Evolutionary conservation across 225 moss, liverwort and hornwort genomes (phyloP).

Genomic region (Marchantia paleacea): DNA sequence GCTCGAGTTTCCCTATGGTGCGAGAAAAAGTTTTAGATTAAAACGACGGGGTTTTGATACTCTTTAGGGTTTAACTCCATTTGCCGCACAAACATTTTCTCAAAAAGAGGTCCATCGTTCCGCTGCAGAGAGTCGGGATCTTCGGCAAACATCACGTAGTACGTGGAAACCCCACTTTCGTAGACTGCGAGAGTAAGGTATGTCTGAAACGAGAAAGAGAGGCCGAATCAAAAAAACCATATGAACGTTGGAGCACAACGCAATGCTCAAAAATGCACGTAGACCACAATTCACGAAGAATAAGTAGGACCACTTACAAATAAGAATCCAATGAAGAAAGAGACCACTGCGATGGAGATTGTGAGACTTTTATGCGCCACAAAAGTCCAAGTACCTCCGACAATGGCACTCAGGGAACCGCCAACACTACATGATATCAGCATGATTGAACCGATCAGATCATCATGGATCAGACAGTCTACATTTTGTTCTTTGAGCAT

Average conservation of each 20-base stretch:
- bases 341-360: conserved; percentile 33
- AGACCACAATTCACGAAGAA: not conserved
- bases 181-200: conserved; percentile 39
- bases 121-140: conserved; percentile 45
- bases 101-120: conserved; percentile 45
- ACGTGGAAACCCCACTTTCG: conserved; percentile 45
- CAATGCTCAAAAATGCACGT: not conserved
- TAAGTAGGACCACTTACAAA: conserved; percentile 30
- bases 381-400: conserved; percentile 81
- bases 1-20: not conserved
- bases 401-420: conserved; percentile 85
- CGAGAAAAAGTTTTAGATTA: not conserved
- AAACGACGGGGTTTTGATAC: conserved; percentile 11
- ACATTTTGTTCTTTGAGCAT: conserved; percentile 58
- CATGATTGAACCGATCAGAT: conserved; percentile 64
- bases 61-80: conserved; percentile 32
- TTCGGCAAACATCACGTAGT: conserved; percentile 49
- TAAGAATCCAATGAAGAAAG: conserved; percentile 35
- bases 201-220: conserved; percentile 17
- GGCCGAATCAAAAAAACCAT: not conserved
- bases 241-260: not conserved
- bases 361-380: conserved; percentile 41
- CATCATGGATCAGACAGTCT: conserved; percentile 74
- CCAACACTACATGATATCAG: conserved; percentile 71
- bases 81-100: conserved; percentile 52